Evolutionary conservation across 257 asterid genomes (phyloP).

Genomic region (Rauvolfia tetraphylla): DNA sequence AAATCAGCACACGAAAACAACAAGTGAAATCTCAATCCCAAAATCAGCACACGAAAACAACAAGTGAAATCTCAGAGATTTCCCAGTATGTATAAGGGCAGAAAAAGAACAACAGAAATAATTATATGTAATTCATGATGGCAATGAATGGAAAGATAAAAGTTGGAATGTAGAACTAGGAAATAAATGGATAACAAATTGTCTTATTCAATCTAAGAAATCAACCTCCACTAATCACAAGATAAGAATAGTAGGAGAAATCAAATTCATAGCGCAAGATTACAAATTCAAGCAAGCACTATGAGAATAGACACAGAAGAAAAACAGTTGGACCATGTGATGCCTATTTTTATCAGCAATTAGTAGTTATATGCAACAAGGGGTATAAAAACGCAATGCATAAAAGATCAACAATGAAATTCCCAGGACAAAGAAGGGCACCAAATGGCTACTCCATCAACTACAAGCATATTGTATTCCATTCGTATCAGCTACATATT

Average conservation of each 20-base stretch:
- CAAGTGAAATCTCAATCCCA: conserved; percentile 5
- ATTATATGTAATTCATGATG: neutral
- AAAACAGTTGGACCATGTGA: neutral
- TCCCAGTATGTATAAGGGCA: neutral
- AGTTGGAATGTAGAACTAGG: neutral
- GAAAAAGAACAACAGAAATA: neutral
- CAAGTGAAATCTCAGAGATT: neutral
- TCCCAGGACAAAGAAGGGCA: neutral
- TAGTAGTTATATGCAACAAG: neutral
- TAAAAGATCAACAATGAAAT: neutral
- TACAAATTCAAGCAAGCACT: neutral
- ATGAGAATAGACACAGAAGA: neutral
- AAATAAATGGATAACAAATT: neutral
- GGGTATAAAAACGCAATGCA: neutral
- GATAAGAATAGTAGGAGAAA: neutral
- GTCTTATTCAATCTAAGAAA: neutral
- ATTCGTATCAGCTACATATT: neutral
- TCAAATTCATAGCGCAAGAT: neutral
- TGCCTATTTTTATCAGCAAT: neutral
- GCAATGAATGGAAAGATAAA: neutral
- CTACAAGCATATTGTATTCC: neutral
- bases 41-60: neutral
- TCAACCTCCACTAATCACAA: neutral
- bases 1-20: neutral
- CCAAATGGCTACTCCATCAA: neutral